These are phyloP conservation scores for Plasmodium billcollinsi DNA, from an alignment of 169 alveolate species.

Conservation along the genomic window DNA sequence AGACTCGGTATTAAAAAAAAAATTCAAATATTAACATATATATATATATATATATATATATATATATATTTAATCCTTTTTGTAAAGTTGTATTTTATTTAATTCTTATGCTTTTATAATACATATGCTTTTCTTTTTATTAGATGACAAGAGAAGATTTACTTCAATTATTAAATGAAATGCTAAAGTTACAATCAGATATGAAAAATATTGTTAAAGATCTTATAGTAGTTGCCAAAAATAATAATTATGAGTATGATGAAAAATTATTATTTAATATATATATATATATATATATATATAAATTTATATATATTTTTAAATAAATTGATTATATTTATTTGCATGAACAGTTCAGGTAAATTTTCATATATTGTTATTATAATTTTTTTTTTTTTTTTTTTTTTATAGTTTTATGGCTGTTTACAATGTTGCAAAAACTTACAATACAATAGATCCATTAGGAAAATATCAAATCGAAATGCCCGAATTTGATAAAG, in stretches of 20 bases:
- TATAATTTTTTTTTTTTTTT: slow-evolving; percentile 2
- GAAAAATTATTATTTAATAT: neutral
- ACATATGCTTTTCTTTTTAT: neutral
- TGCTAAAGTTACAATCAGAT: slow-evolving; percentile 83
- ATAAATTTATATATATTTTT: slow-evolving; percentile 4
- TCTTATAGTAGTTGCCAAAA: slow-evolving; percentile 77
- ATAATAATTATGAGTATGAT: slow-evolving; percentile 66
- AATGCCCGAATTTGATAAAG: slow-evolving; percentile 77
- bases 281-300: neutral
- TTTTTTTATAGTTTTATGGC: slow-evolving; percentile 50
- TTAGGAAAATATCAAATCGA: slow-evolving; percentile 71
- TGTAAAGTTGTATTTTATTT: neutral
- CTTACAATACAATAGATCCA: slow-evolving; percentile 69
- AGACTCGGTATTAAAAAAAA: slow-evolving; percentile 49
- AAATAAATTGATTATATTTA: too few species aligned
- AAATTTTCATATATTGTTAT: too few species aligned
- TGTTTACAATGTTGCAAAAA: slow-evolving; percentile 66
- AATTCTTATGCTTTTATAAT: neutral
- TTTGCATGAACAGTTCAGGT: too few species aligned
- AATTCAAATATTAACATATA: neutral
- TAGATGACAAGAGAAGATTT: slow-evolving; percentile 81
- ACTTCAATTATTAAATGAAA: slow-evolving; percentile 80
- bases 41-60: slow-evolving; percentile 8
- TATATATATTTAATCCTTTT: neutral
- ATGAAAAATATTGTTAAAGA: slow-evolving; percentile 81